phyloP scores from a whole-genome alignment of 148 eudicot species.

The Pouteria glomerata region DNA sequence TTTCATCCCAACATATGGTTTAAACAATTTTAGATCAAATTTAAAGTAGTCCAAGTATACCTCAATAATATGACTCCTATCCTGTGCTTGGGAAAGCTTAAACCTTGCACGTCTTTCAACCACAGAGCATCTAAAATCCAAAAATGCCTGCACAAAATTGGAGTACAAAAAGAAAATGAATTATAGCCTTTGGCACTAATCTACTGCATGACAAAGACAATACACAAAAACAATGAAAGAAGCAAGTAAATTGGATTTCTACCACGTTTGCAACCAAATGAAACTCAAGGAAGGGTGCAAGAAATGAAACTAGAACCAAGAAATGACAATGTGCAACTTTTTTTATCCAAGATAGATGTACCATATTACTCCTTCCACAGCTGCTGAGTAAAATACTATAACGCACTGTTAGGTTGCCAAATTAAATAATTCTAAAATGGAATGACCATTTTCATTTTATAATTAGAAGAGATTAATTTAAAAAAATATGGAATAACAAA shows the following conservation, averaged over 20 bases:
- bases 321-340: too few relatives aligned
- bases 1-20: not conserved
- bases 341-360: too few relatives aligned
- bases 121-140: constrained; percentile 84
- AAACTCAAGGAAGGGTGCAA: too few relatives aligned
- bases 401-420: too few relatives aligned
- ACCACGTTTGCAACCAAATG: not conserved
- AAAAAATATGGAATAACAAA: too few relatives aligned
- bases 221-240: not conserved
- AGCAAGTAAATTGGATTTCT: constrained; percentile 2
- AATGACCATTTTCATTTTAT: too few relatives aligned
- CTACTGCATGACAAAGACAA: not conserved
- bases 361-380: too few relatives aligned
- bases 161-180: not conserved
- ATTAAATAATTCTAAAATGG: too few relatives aligned
- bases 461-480: too few relatives aligned
- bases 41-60: constrained; percentile 26
- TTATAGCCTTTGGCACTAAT: not conserved
- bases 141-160: constrained; percentile 61
- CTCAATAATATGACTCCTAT: constrained; percentile 84
- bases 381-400: too few relatives aligned
- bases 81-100: constrained; percentile 80
- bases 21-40: not conserved
- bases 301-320: too few relatives aligned
- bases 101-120: constrained; percentile 78